Evolutionary conservation across 2,329 filamentous ascomycete genomes (phyloP), one percentile per base, ranked within the genome.

Genomic region (Domatiomyces globalis): DNA sequence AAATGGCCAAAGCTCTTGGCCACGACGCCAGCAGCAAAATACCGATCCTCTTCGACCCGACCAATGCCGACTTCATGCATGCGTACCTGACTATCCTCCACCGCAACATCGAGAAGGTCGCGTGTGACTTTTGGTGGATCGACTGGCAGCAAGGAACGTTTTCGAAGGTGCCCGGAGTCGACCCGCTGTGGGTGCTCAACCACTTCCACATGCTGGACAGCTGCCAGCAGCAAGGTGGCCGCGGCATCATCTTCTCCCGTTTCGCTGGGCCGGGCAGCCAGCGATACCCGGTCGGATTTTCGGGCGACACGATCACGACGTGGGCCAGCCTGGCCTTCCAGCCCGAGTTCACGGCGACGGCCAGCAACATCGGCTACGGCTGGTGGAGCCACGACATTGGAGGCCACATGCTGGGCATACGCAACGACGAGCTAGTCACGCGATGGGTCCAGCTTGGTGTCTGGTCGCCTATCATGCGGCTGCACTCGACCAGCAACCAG

Each of bases 361-460:
- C 80, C 0, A 79, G 77, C 8, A 83, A 84, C 62, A 80, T 83
- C 53, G 80, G 80, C 0, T 83, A 79, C 55, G 80, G 79, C 1
- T 83, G 79, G 79, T 83, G 80, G 80, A 79, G 75, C 48, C 79
- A 83, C 61, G 80, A 83, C 56, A 80, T 83, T 25, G 80, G 80
- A n/a, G 80, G 80, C 0, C 80, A 83, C 60, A 75, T 77, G 58
- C 61, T 64, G 1, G 80, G 80, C 3, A 65, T 65, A 42, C 72
- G 74, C 5, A 76, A 79, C 48, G 79, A 81, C 48, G 77, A 83
- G 58, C 67, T 81, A 6, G 70, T 73, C 1, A 71, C 74, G 1
- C 71, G 80, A 17, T 83, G 79, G 80, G 70, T 80, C 0, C 80
- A 83, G 60, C 69, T 78, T 1, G 80, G 79, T 4, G 74, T 73